A percentile compares a stretch with the other conserved stretches of the same genome.
Evolutionary conservation across 495 filamentous ascomycete genomes (phyloP).

Genomic region (Cercophora samala): DNA sequence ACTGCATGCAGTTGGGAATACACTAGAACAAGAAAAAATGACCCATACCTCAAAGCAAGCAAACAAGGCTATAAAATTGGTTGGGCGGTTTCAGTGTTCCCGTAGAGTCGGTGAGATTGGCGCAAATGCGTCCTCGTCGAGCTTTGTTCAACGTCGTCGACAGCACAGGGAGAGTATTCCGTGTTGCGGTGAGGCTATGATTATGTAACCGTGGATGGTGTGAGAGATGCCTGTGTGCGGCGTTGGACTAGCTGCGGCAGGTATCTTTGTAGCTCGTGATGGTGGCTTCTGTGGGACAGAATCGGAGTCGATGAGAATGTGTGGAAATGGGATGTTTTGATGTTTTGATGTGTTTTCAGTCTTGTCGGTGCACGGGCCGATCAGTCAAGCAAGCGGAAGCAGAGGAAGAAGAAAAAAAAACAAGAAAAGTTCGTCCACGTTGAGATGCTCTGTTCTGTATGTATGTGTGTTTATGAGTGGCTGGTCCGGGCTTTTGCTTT

Average conservation of each 20-base stretch:
- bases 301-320: no score
- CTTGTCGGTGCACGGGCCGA: background rate
- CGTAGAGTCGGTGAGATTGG: background rate
- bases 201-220: conserved; percentile 1
- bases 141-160: background rate
- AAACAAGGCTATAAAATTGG: background rate
- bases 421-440: background rate
- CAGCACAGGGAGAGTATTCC: background rate
- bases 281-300: background rate
- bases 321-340: background rate
- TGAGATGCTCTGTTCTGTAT: background rate
- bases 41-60: background rate
- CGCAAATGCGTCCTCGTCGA: background rate
- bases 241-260: background rate
- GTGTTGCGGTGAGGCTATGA: background rate
- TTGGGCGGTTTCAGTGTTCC: background rate
- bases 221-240: conserved; percentile 8
- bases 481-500: background rate
- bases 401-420: background rate
- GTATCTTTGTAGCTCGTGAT: background rate
- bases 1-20: background rate
- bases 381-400: background rate
- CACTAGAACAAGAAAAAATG: background rate
- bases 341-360: background rate
- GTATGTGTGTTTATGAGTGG: background rate